phyloP scores from a whole-genome alignment of 1,284 basidiomycete genomes.

The Microbotryomycetes sp. region DNA sequence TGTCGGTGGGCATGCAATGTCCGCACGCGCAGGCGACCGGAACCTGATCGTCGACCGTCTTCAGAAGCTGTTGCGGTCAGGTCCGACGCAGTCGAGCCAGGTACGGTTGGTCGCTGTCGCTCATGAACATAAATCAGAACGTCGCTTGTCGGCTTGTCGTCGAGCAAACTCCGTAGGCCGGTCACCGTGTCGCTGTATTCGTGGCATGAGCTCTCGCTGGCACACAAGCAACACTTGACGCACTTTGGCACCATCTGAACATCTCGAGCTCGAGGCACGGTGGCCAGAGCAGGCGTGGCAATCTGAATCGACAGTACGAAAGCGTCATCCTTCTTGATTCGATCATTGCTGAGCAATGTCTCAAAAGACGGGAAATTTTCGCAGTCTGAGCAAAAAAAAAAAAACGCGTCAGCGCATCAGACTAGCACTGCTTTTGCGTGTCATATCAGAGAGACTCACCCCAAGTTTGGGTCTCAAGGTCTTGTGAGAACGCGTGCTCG shows the following conservation, averaged over 20 bases:
- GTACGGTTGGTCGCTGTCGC: conserved; percentile 41
- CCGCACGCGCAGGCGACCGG: conserved; percentile 52
- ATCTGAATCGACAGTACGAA: conserved; percentile 3
- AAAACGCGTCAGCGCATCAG: no score
- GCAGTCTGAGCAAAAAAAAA: no score
- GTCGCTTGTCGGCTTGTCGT: conserved; percentile 46
- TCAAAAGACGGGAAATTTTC: background rate
- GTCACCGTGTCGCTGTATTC: conserved; percentile 3
- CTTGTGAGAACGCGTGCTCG: background rate
- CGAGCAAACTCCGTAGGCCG: conserved; percentile 38
- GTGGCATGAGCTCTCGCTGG: background rate
- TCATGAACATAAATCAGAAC: conserved; percentile 65
- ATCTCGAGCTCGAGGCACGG: background rate
- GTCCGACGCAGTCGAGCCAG: background rate
- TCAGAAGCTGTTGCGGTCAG: background rate
- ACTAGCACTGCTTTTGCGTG: background rate
- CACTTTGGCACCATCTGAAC: background rate
- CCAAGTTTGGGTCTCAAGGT: background rate
- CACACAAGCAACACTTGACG: background rate
- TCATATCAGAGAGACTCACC: background rate
- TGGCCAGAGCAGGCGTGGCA: background rate
- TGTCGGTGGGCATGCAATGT: conserved; percentile 74
- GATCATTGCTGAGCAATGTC: background rate
- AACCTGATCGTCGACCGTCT: background rate
- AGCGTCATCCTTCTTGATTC: background rate